Percentiles rank a stretch among this genome's conserved stretches.
Conservation (phyloP, 106 monocot species). For the Acanthochlamys bracteata region DNA sequence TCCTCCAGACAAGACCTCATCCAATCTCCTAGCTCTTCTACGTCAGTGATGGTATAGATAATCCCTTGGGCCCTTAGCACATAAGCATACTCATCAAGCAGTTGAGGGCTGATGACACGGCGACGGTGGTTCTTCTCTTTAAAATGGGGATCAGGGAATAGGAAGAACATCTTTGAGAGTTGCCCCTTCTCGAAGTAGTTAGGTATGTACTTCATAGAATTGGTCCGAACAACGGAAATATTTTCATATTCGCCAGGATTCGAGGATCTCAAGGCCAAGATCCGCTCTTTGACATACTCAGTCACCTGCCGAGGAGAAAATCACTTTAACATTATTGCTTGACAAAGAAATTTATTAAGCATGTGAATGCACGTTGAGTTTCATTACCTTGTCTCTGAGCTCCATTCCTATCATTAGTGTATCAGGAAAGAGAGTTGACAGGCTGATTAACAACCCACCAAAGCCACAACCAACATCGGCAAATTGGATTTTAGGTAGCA, state of each 20-base stretch:
- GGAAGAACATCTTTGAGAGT: constrained; percentile 92
- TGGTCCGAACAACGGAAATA: constrained; percentile 87
- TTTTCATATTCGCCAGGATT: constrained; percentile 73
- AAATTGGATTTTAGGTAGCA: constrained; percentile 47
- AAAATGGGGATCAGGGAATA: constrained; percentile 97
- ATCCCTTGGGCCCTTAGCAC: constrained; percentile 60
- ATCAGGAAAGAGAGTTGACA: constrained; percentile 78
- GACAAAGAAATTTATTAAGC: neutral
- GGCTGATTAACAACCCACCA: constrained; percentile 76
- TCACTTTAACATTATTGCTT: neutral
- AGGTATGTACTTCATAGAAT: constrained; percentile 96
- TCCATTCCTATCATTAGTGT: constrained; percentile 98
- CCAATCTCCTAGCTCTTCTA: constrained; percentile 93
- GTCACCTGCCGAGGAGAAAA: constrained; percentile 45
- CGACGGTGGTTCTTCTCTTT: constrained; percentile 97
- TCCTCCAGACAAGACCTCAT: constrained; percentile 78
- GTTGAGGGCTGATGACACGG: constrained; percentile 70
- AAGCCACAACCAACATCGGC: constrained; percentile 96
- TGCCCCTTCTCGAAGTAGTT: constrained; percentile 88
- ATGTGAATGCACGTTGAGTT: neutral
- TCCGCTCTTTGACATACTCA: constrained; percentile 94
- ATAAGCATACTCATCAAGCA: constrained; percentile 94
- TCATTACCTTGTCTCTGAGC: constrained; percentile 79
- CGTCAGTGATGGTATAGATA: constrained; percentile 87
- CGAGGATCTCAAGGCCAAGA: constrained; percentile 60